Evolutionary conservation across 2,329 filamentous ascomycete genomes (phyloP).

Genomic region (Plectosphaerella plurivora): DNA sequence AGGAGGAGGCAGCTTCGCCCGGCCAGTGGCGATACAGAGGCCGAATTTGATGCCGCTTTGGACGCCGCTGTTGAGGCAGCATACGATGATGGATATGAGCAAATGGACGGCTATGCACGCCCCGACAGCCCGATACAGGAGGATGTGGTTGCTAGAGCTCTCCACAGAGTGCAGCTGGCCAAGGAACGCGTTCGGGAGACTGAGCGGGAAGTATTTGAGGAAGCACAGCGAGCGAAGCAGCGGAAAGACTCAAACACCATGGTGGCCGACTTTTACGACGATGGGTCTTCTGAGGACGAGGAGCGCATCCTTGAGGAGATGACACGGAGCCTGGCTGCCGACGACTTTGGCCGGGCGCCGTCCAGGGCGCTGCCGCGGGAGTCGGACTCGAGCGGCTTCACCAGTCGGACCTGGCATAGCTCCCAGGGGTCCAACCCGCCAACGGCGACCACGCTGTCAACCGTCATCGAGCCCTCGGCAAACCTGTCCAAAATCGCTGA

Average conservation of each 20-base stretch:
- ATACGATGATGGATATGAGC: constrained; percentile 88
- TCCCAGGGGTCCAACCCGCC: constrained; percentile 54
- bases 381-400: constrained; percentile 76
- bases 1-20: constrained; percentile 66
- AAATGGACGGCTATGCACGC: constrained; percentile 40
- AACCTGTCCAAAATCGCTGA: constrained; percentile 16
- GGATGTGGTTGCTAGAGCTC: constrained; percentile 48
- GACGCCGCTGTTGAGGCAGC: constrained; percentile 95
- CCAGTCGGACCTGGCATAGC: constrained; percentile 76
- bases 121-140: constrained; percentile 15
- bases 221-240: constrained; percentile 44
- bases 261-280: constrained; percentile 56
- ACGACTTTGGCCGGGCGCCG: constrained; percentile 54
- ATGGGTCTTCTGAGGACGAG: constrained; percentile 64
- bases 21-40: constrained; percentile 70
- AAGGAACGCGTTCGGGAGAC: constrained; percentile 72
- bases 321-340: constrained; percentile 75
- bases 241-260: constrained; percentile 56
- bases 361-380: constrained; percentile 40
- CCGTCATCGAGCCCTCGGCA: constrained; percentile 12
- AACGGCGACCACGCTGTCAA: constrained; percentile 25
- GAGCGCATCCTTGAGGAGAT: constrained; percentile 83
- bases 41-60: constrained; percentile 88
- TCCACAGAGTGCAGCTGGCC: constrained; percentile 67
- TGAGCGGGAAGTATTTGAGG: constrained; percentile 63